Conservation (phyloP, 257 asterid species). For the Nyctanthes arbortristis region DNA sequence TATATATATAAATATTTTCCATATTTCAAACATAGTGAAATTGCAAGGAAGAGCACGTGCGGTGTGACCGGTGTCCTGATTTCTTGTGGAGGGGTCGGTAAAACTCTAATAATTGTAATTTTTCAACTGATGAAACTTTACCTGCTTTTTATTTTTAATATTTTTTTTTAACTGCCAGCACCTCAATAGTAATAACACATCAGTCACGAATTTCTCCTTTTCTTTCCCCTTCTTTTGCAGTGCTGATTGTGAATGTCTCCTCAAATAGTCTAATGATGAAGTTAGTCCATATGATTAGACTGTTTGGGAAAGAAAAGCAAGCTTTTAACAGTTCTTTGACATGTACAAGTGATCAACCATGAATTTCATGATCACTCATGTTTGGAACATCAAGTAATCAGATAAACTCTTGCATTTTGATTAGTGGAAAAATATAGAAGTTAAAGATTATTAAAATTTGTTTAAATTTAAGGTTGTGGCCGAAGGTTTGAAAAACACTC, state of each 20-base stretch:
- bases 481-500: not conserved
- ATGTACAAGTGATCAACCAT: not conserved
- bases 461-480: too few species aligned
- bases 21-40: conserved; percentile 3
- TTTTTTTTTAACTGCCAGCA: conserved; percentile 41
- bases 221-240: not conserved
- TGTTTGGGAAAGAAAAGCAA: conserved; percentile 38
- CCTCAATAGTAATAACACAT: conserved; percentile 19
- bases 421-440: too few species aligned
- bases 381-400: not conserved
- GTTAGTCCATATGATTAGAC: conserved; percentile 32
- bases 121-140: conserved; percentile 37
- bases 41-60: conserved; percentile 42
- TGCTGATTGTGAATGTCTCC: conserved; percentile 8
- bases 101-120: conserved; percentile 47
- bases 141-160: conserved; percentile 44
- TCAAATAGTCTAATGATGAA: not conserved
- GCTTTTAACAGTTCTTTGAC: conserved; percentile 23
- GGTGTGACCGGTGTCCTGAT: conserved; percentile 36
- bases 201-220: conserved; percentile 22
- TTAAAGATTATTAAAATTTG: too few species aligned
- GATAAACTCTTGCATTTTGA: too few species aligned
- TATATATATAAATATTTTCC: not conserved
- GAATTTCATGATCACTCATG: not conserved
- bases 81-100: conserved; percentile 45